A percentile compares a stretch with the other conserved stretches of the same genome.
Conservation (phyloP, 352 stramenopile genomes). For the Phytophthora sojae region DNA sequence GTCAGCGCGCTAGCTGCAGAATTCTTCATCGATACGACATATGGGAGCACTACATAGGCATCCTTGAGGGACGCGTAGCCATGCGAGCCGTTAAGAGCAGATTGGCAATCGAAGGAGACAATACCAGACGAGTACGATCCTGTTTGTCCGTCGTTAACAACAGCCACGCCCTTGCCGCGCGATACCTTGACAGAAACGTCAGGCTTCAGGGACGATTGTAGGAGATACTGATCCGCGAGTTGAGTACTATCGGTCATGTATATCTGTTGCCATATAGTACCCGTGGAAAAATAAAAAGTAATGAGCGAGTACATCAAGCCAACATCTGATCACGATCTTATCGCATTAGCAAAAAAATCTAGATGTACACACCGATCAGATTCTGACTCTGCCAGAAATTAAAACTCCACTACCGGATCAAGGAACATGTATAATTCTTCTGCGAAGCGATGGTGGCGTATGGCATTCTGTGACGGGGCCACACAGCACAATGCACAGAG, state of each 20-base stretch:
- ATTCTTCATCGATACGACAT: background rate
- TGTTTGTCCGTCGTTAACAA: background rate
- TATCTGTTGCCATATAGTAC: background rate
- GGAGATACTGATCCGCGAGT: background rate
- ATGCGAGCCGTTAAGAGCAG: background rate
- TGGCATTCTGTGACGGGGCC: too few relatives aligned
- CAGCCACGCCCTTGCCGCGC: background rate
- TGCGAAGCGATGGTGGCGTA: background rate
- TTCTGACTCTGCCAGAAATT: conserved; percentile 8
- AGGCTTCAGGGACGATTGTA: background rate
- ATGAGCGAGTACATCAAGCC: background rate
- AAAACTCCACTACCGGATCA: background rate
- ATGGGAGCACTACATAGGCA: background rate
- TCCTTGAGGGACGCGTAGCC: background rate
- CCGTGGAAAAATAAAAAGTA: too few relatives aligned
- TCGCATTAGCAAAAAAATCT: background rate
- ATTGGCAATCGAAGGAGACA: background rate
- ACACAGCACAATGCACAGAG: too few relatives aligned
- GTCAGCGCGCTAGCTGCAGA: background rate
- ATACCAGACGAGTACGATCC: background rate
- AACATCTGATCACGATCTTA: background rate
- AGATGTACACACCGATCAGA: conserved; percentile 2
- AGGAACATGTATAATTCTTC: conserved; percentile 1
- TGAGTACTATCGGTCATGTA: background rate
- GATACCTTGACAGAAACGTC: background rate